Percentiles rank a stretch among this genome's conserved stretches.
Evolutionary conservation across 257 asterid genomes (phyloP).

Genomic region (Echites panduratus): DNA sequence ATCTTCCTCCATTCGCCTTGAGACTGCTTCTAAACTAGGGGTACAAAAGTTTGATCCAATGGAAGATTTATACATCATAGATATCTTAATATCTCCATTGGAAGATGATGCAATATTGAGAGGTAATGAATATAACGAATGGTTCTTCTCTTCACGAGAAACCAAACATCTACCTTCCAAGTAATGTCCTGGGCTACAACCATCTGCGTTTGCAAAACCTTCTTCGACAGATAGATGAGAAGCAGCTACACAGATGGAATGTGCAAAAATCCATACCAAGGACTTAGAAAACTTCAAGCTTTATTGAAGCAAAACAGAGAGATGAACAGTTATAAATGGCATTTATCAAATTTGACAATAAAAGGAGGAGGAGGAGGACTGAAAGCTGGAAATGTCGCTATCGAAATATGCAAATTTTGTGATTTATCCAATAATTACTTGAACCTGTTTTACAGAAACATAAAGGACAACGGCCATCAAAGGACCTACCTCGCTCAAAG

Average conservation of each 20-base stretch:
- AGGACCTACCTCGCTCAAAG: background rate
- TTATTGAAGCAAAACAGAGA: background rate
- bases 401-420: background rate
- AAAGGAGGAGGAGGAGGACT: no score
- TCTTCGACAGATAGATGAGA: conserved; percentile 16
- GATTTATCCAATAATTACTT: background rate
- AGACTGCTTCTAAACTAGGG: conserved; percentile 11
- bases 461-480: background rate
- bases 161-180: conserved; percentile 17
- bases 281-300: background rate
- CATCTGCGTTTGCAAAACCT: conserved; percentile 13
- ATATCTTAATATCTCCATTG: conserved; percentile 26
- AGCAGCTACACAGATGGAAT: conserved; percentile 15
- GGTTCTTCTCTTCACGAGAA: conserved; percentile 15
- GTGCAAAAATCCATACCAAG: background rate
- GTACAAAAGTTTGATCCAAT: background rate
- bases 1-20: conserved; percentile 6
- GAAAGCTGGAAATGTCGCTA: background rate
- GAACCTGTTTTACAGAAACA: background rate
- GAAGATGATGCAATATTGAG: conserved; percentile 37
- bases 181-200: conserved; percentile 7
- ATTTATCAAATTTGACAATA: background rate
- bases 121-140: conserved; percentile 12
- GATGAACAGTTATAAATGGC: background rate
- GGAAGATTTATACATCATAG: conserved; percentile 19